Conservation (phyloP, 1,139 yeast genomes). For the Hansenula lynferdii region DNA sequence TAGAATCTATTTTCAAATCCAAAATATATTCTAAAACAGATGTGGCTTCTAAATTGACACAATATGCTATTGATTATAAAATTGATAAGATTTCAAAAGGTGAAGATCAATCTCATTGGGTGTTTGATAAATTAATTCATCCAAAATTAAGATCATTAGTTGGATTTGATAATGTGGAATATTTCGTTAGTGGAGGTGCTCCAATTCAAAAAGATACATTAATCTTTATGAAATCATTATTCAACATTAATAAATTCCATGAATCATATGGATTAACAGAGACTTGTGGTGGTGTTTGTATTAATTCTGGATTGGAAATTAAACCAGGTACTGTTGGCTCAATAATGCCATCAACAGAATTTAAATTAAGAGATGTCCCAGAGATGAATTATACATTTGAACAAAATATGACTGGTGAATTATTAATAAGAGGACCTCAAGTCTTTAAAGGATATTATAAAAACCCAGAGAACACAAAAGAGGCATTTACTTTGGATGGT, state of each 20-base stretch:
- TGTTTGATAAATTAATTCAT: slow-evolving; percentile 17
- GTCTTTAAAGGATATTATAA: slow-evolving; percentile 3
- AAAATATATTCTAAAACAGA: slow-evolving; percentile 19
- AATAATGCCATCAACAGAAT: slow-evolving; percentile 36
- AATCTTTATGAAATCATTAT: slow-evolving; percentile 36
- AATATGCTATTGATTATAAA: slow-evolving; percentile 17
- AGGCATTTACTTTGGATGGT: slow-evolving; percentile 3
- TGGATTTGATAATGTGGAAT: slow-evolving; percentile 33
- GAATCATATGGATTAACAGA: slow-evolving; percentile 47
- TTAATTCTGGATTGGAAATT: slow-evolving; percentile 3
- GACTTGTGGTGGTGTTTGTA: slow-evolving; percentile 18
- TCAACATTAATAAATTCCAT: slow-evolving; percentile 34
- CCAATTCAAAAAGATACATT: slow-evolving; percentile 40
- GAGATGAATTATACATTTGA: slow-evolving; percentile 39
- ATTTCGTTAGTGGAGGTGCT: slow-evolving; percentile 39
- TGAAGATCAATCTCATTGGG: slow-evolving; percentile 26
- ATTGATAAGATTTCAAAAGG: not conserved
- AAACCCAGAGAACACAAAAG: not conserved
- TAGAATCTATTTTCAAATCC: slow-evolving; percentile 38
- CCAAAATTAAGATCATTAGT: slow-evolving; percentile 30
- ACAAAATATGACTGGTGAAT: slow-evolving; percentile 37
- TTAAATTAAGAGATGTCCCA: slow-evolving; percentile 42
- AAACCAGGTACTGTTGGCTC: slow-evolving; percentile 47
- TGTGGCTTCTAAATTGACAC: slow-evolving; percentile 31
- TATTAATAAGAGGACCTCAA: slow-evolving; percentile 24